Evolutionary conservation across 352 stramenopile genomes (phyloP).

Genomic region (Globisporangium sylvaticum): DNA sequence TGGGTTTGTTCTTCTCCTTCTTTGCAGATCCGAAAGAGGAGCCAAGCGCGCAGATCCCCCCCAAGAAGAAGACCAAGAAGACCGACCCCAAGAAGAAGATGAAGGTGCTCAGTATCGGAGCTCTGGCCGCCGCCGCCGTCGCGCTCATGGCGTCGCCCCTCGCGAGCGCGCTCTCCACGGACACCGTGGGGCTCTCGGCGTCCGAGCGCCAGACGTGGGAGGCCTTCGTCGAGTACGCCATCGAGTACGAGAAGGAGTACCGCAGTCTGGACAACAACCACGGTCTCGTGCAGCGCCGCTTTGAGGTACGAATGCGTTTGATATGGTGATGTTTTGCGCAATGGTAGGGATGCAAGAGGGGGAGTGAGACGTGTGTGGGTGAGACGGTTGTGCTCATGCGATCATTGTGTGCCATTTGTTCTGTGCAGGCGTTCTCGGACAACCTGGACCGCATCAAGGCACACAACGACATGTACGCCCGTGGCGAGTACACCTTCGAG

Average conservation of each 20-base stretch:
- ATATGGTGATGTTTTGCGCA: background rate
- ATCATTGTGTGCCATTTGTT: background rate
- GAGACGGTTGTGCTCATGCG: background rate
- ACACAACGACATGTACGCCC: conserved; percentile 47
- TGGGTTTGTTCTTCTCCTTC: background rate
- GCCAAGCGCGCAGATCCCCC: conserved; percentile 1
- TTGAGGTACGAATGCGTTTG: conserved; percentile 15
- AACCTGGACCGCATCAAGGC: conserved; percentile 45
- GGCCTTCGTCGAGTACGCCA: conserved; percentile 49
- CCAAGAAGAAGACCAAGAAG: background rate
- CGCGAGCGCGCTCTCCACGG: conserved; percentile 8
- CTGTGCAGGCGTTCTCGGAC: conserved; percentile 30
- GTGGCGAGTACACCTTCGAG: conserved; percentile 43
- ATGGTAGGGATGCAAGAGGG: background rate
- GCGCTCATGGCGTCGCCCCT: conserved; percentile 5
- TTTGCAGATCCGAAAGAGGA: conserved; percentile 11
- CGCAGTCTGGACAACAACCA: conserved; percentile 33
- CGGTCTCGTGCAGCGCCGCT: conserved; percentile 34
- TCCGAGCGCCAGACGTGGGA: conserved; percentile 35
- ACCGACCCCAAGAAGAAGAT: background rate
- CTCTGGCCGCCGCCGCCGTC: background rate
- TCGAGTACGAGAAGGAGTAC: conserved; percentile 53
- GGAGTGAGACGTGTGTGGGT: background rate
- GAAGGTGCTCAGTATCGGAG: conserved; percentile 11
- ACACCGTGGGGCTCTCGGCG: conserved; percentile 6